These are phyloP conservation scores for Antrodiella citrinella DNA, from an alignment of 768 basidiomycete species.

Conservation along the genomic window DNA sequence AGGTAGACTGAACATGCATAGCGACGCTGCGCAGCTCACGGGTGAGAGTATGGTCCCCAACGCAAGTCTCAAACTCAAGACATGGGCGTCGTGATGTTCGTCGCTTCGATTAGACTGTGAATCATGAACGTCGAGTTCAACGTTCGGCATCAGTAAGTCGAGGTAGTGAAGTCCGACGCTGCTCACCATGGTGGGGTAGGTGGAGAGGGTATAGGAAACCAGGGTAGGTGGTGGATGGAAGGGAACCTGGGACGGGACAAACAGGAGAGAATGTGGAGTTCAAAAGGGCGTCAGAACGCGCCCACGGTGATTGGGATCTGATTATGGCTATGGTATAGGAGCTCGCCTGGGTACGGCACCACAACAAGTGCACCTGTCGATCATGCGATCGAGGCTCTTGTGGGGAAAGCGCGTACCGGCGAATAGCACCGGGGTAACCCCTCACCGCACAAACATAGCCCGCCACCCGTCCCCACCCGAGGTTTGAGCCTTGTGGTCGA, in stretches of 20 bases:
- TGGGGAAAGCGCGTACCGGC: not conserved
- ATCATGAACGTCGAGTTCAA: no score
- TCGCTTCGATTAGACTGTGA: constrained; percentile 12
- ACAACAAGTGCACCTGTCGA: not conserved
- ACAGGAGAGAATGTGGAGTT: not conserved
- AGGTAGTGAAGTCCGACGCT: no score
- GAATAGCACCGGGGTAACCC: not conserved
- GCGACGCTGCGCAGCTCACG: constrained; percentile 29
- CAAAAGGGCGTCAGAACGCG: not conserved
- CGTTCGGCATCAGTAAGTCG: no score
- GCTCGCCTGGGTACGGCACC: not conserved
- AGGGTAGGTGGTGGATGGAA: not conserved
- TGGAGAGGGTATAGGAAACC: not conserved
- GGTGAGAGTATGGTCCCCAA: constrained; percentile 55
- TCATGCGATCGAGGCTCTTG: not conserved
- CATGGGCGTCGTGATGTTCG: constrained; percentile 23
- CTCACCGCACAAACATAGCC: not conserved
- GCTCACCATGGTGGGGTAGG: constrained; percentile 1
- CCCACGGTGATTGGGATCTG: not conserved
- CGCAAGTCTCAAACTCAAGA: constrained; percentile 36
- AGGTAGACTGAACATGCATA: not conserved
- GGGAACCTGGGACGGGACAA: no score
- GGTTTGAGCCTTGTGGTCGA: no score
- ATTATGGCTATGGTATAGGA: not conserved
- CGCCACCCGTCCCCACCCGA: not conserved